A percentile compares a stretch with the other conserved stretches of the same genome.
phyloP scores from a whole-genome alignment of 768 basidiomycete species.

The Butyriboletus loyo region DNA sequence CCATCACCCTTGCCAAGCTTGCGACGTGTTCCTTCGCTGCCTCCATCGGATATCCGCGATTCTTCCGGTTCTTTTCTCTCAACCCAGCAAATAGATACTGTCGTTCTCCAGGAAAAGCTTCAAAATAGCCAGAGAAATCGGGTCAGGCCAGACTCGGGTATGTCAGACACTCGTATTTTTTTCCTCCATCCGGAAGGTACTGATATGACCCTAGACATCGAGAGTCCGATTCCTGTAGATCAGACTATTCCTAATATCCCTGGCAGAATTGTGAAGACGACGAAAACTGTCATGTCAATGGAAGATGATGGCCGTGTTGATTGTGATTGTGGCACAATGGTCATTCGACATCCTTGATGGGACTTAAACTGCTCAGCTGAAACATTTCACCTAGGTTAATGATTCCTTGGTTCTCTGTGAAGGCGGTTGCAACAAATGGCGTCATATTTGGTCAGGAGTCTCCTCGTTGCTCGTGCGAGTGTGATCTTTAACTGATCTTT shows the following conservation, averaged over 20 bases:
- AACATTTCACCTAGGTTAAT: conserved; percentile 41
- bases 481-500: neutral
- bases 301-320: conserved; percentile 43
- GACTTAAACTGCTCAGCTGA: neutral
- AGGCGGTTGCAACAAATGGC: conserved; percentile 70
- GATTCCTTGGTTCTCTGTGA: conserved; percentile 64
- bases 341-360: conserved; percentile 21
- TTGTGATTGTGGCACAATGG: conserved; percentile 70
- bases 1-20: conserved; percentile 19
- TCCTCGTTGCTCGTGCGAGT: neutral
- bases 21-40: conserved; percentile 18
- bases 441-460: conserved; percentile 64
- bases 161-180: conserved; percentile 39
- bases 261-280: neutral
- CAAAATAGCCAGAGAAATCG: conserved; percentile 7
- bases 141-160: conserved; percentile 39
- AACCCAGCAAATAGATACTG: conserved; percentile 37
- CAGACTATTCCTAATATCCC: neutral
- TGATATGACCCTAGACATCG: conserved; percentile 25
- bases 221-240: conserved; percentile 28
- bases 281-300: conserved; percentile 9
- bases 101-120: conserved; percentile 36
- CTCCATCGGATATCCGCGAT: conserved; percentile 27
- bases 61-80: conserved; percentile 18
- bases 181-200: neutral